These are phyloP conservation scores for Apocynum venetum DNA, from an alignment of 257 asterid genomes.

Conservation along the genomic window DNA sequence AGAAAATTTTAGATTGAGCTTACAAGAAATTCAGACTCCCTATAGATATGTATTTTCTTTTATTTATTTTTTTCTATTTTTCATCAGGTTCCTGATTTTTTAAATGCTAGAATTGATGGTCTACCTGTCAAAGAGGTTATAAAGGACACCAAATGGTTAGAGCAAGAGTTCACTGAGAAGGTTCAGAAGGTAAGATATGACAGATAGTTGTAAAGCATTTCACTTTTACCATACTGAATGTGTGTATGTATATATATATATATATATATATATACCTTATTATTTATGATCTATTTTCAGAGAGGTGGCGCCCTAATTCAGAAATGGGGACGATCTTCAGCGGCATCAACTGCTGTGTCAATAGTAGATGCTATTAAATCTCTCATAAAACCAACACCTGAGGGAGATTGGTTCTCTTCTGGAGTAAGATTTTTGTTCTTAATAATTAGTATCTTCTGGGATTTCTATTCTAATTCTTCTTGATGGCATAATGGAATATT, in stretches of 20 bases:
- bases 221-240: neutral
- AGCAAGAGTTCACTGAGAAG: slow-evolving; percentile 81
- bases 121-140: slow-evolving; percentile 79
- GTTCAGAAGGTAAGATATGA: slow-evolving; percentile 72
- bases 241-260: neutral
- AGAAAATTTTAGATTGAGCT: neutral
- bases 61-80: slow-evolving; percentile 9
- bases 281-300: slow-evolving; percentile 34
- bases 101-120: slow-evolving; percentile 83
- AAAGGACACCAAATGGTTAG: slow-evolving; percentile 80
- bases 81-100: slow-evolving; percentile 84
- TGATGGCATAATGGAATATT: neutral
- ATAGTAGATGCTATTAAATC: slow-evolving; percentile 83
- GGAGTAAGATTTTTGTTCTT: slow-evolving; percentile 48
- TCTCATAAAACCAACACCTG: slow-evolving; percentile 86
- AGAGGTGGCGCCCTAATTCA: slow-evolving; percentile 92
- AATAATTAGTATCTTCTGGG: neutral
- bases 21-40: neutral
- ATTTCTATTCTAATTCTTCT: neutral
- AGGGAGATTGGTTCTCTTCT: slow-evolving; percentile 94
- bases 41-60: neutral
- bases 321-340: slow-evolving; percentile 99
- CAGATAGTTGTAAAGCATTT: slow-evolving; percentile 1
- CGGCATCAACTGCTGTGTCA: slow-evolving; percentile 97
- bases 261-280: neutral